Base-by-base conservation (phyloP, 805 yeast species). In the Metschnikowia gruessii region DNA sequence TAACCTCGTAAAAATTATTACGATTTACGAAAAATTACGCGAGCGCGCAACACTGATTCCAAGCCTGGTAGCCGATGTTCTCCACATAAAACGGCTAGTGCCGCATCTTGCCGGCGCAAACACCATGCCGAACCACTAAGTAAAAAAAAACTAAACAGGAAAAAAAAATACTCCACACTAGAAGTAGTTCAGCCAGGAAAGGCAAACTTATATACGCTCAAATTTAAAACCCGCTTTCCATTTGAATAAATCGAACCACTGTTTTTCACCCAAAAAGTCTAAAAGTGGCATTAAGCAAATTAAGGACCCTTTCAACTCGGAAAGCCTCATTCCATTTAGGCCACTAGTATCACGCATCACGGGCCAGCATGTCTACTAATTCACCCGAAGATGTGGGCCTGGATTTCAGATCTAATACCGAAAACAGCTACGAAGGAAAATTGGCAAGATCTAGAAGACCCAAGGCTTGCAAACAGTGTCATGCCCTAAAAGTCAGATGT, bases 401-500 rank as follows among this genome's bases (percentile, higher is more conserved):
- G 48, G 48, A 45, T 18, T 45, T 22, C 28, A 40, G 16, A 21
- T 18, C 38, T 10, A 28, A 32, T 21, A 45, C 42, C 6, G 48
- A 45, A 7, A 28, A 37, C 24, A 16, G 38, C 21, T 17, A 21
- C 18, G 50, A 46, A 12, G 28, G 33, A 32, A 53, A 51, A 32
- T 34, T 24, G 22, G 42, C 29, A 24, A 42, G 55, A 19, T 48
- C 53, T 17, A 59, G 81, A 45, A 56, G 82, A 40, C 64, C 83
- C 0, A 81, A 79, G 12, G 87, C 87, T 1, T 82, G 87, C 61
- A 80, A 77, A 52, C 70, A 80, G n/a, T 90, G 97, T 60, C 95
- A 92, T 57, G 63, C 86, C 0, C 73, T 88, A 42, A 90, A 90
- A 60, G 96, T 90, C 29, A 81, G 85, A 55, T 90, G 97, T 64